phyloP scores from a whole-genome alignment of 2,329 filamentous ascomycete genomes.

The Ophiostoma himal-ulmi region DNA sequence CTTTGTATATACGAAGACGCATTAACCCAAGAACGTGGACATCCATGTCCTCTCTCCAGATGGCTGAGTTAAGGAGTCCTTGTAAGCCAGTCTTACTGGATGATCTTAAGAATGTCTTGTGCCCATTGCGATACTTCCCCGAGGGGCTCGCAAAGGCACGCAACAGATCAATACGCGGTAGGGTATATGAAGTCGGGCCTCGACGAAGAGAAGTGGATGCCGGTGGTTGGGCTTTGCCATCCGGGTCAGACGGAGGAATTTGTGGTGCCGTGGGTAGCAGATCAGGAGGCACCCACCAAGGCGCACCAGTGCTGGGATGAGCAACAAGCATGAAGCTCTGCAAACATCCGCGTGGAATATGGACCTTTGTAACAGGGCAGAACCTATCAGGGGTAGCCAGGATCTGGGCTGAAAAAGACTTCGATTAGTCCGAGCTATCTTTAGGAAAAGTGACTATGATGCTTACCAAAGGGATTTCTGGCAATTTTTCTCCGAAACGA shows the following conservation, averaged over 20 bases:
- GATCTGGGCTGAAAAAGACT: constrained; percentile 42
- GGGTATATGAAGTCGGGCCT: constrained; percentile 28
- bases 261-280: constrained; percentile 12
- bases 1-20: constrained; percentile 42
- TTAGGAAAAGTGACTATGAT: neutral
- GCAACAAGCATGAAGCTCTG: constrained; percentile 53
- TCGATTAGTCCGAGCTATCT: neutral
- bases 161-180: constrained; percentile 35
- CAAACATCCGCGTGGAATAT: constrained; percentile 47
- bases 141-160: constrained; percentile 26
- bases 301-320: constrained; percentile 47
- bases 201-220: neutral
- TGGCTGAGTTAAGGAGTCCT: constrained; percentile 25
- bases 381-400: constrained; percentile 21
- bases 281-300: constrained; percentile 51
- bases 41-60: constrained; percentile 54
- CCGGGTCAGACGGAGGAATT: neutral
- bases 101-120: constrained; percentile 14
- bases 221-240: neutral
- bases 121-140: constrained; percentile 21
- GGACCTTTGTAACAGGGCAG: constrained; percentile 24
- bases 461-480: constrained; percentile 58
- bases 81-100: neutral
- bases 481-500: constrained; percentile 53
- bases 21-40: constrained; percentile 46